Percentiles rank a stretch among this genome's conserved stretches.
Evolutionary conservation across 768 basidiomycete species (phyloP).

Genomic region (Tremella fuciformis): DNA sequence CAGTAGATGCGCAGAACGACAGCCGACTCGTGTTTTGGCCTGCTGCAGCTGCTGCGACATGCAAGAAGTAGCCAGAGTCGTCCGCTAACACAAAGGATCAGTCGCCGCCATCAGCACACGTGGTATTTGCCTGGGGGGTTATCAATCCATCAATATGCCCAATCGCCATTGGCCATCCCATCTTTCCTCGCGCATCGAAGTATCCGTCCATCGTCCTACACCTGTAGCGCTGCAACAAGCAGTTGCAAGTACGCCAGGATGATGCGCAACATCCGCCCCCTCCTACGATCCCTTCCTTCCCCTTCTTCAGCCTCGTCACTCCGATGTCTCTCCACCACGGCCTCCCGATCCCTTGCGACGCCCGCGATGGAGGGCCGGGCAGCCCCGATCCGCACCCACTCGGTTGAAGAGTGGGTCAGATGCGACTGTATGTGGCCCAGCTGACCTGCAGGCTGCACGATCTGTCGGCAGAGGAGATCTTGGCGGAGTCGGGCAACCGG

Average conservation of each 20-base stretch:
- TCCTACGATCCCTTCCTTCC: constrained; percentile 19
- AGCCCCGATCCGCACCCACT: constrained; percentile 44
- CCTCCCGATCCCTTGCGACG: constrained; percentile 38
- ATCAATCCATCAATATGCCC: constrained; percentile 1
- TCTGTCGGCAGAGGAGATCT: constrained; percentile 71
- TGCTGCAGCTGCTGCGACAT: no score
- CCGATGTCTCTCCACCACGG: constrained; percentile 25
- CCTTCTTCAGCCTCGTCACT: constrained; percentile 15
- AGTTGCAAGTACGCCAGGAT: constrained; percentile 14
- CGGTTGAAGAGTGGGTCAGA: constrained; percentile 49
- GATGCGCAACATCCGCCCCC: constrained; percentile 29
- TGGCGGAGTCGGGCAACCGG: constrained; percentile 68
- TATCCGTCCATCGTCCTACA: not conserved
- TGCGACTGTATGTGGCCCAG: constrained; percentile 1
- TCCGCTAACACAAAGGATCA: no score
- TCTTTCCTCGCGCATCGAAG: not conserved
- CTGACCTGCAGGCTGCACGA: constrained; percentile 58
- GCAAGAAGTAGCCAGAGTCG: no score
- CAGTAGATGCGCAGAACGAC: no score
- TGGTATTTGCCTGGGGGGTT: not conserved
- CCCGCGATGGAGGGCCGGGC: constrained; percentile 32
- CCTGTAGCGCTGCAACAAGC: not conserved
- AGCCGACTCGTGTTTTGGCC: no score
- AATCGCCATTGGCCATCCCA: constrained; percentile 1
- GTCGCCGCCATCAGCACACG: no score